These are phyloP conservation scores for Tylopilus vinaceipallidus DNA, from an alignment of 768 basidiomycete species.

Conservation along the genomic window DNA sequence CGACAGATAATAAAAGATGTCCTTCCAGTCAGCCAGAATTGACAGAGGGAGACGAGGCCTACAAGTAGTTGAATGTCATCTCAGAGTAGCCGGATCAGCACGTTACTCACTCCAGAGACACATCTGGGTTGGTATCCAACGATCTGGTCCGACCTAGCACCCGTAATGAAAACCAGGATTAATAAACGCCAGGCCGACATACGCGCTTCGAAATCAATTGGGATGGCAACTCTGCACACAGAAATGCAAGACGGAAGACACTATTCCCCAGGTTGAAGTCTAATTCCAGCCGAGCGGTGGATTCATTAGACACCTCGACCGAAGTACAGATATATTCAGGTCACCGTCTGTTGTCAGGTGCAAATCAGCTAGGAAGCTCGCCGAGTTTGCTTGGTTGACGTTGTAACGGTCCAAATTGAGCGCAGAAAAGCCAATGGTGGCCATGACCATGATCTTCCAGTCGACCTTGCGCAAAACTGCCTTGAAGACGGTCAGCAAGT, in stretches of 20 bases:
- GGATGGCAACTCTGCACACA: constrained; percentile 59
- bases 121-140: too few relatives aligned
- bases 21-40: constrained; percentile 57
- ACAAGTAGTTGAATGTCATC: background rate
- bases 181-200: constrained; percentile 6
- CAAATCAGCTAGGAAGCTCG: constrained; percentile 55
- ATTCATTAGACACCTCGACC: background rate
- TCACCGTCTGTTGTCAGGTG: constrained; percentile 51
- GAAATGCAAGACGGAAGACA: constrained; percentile 49
- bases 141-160: too few relatives aligned
- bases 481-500: too few relatives aligned
- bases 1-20: constrained; percentile 48
- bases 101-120: too few relatives aligned
- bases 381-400: constrained; percentile 55
- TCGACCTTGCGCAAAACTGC: too few relatives aligned
- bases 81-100: too few relatives aligned
- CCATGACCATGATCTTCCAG: constrained; percentile 54
- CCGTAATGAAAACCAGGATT: too few relatives aligned
- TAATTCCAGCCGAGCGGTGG: constrained; percentile 11
- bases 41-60: constrained; percentile 44
- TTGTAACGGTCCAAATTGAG: constrained; percentile 55
- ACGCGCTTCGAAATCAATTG: constrained; percentile 61
- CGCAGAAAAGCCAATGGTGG: constrained; percentile 55
- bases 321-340: too few relatives aligned
- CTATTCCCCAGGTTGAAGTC: constrained; percentile 59